Evolutionary conservation across 352 stramenopile genomes (phyloP).

Genomic region (Thraustochytrium striatum): DNA sequence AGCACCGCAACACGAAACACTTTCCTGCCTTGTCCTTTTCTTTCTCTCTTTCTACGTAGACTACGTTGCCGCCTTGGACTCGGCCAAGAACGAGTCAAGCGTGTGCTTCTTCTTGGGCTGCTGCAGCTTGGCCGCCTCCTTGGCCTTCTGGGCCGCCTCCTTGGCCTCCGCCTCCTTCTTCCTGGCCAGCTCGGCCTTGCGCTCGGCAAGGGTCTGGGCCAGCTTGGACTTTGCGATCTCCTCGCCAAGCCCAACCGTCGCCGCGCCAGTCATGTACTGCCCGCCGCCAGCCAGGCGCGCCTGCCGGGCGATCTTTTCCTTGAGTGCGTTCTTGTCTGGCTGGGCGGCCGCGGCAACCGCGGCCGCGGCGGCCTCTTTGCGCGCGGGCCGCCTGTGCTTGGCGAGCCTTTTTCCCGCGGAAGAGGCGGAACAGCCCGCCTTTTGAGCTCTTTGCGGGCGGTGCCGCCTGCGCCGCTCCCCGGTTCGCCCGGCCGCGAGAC

Average conservation of each 20-base stretch:
- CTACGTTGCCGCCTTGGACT: not conserved
- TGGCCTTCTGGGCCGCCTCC: not conserved
- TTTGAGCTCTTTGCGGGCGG: too few species aligned
- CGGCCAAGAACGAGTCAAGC: slow-evolving; percentile 8
- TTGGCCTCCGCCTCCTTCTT: not conserved
- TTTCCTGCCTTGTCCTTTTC: too few species aligned
- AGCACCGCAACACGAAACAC: too few species aligned
- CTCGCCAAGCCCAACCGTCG: slow-evolving; percentile 28
- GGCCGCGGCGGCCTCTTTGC: too few species aligned
- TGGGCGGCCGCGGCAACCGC: not conserved
- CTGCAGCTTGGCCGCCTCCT: not conserved
- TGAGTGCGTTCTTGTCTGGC: slow-evolving; percentile 27
- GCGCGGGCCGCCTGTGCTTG: too few species aligned
- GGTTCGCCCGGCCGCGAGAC: too few species aligned
- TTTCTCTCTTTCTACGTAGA: too few species aligned
- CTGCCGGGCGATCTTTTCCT: slow-evolving; percentile 29
- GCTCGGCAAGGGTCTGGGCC: not conserved
- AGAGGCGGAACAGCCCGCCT: too few species aligned
- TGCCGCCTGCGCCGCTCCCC: too few species aligned
- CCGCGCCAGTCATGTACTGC: slow-evolving; percentile 24
- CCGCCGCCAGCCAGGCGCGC: slow-evolving; percentile 24
- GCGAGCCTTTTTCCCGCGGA: too few species aligned
- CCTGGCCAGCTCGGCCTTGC: slow-evolving; percentile 10
- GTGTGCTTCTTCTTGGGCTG: slow-evolving; percentile 4
- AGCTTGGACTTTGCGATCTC: slow-evolving; percentile 41